phyloP scores from a whole-genome alignment of 2,329 filamentous ascomycete species.

The Trichophyton verrucosum region DNA sequence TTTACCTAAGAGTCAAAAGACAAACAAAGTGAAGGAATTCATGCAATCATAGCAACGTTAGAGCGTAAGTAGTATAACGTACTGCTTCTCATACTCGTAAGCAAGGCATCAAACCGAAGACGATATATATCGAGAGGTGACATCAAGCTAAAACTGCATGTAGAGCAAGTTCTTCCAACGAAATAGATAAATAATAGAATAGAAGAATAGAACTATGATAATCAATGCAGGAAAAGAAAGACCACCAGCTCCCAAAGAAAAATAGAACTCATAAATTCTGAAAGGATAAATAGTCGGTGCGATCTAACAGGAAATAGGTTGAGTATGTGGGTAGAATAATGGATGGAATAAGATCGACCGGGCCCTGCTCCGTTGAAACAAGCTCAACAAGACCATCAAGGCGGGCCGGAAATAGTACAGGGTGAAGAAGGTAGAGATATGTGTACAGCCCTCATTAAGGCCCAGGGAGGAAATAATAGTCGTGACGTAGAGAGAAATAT shows the following conservation, averaged over 20 bases:
- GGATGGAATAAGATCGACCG: not conserved
- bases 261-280: not conserved
- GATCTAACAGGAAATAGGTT: not conserved
- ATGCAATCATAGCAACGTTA: not conserved
- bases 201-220: not conserved
- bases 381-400: not conserved
- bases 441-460: not conserved
- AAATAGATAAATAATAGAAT: not conserved
- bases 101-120: too few relatives aligned
- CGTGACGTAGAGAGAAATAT: slow-evolving; percentile 14
- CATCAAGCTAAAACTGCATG: not conserved
- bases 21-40: not conserved
- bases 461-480: not conserved
- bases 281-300: not conserved
- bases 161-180: not conserved
- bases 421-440: not conserved
- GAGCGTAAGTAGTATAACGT: not conserved
- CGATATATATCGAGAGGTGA: not conserved
- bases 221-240: too few relatives aligned
- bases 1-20: not conserved
- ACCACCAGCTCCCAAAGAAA: not conserved
- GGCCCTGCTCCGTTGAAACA: not conserved
- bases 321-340: not conserved
- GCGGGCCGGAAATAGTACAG: not conserved
- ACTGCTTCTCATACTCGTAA: too few relatives aligned